Evolutionary conservation across 352 stramenopile species (phyloP), one percentile per base, ranked within the genome.

Genomic region (Pythium scleroteichum): DNA sequence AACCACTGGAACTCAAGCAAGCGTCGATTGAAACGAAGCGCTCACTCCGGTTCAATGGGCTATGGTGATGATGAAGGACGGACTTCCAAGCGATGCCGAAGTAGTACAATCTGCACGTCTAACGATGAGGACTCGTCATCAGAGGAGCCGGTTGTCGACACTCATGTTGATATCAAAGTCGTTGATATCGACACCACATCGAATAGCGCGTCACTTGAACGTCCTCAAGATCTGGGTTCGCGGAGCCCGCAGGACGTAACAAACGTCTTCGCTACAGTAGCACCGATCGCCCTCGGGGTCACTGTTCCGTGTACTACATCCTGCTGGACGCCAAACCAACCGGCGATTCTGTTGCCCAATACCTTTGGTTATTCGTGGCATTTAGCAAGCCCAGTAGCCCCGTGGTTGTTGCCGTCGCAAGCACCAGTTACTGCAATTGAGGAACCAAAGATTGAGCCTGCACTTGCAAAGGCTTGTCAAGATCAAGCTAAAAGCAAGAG

Each of bases 1-100:
- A 97, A 97, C 65, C 88, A 96, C 78, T 97, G 88, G 86, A 94
- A 95, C 64, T 93, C 82, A n/a, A 90, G 77, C 64, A 95, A 93
- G 55, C 68, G 85, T 32, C 76, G 85, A 2, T 67, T 88, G 22
- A 87, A 88, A 59, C 76, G 81, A n/a, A 84, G 66, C 16, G 27
- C 64, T 10, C 46, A 53, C 27, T 62, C 56, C 5, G 20, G 9
- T n/a, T 62, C 45, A 1, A 42, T 14, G n/a, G 35, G 46, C 6
- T 8, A 44, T 20, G 52, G 58, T 4, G 22, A 48, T 3, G 59
- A 52, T 9, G 19, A 38, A 1, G 12, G 13, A 9, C 54, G 27
- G 26, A 26, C 22, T 22, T 51, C 40, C 3, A 70, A 70, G 52
- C 49, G 63, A 9, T 48, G 63, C 16, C 65, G 54, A 20, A 65